These are phyloP conservation scores for Apiotrichum veenhuisii DNA, from an alignment of 1,284 basidiomycete genomes.

Conservation along the genomic window DNA sequence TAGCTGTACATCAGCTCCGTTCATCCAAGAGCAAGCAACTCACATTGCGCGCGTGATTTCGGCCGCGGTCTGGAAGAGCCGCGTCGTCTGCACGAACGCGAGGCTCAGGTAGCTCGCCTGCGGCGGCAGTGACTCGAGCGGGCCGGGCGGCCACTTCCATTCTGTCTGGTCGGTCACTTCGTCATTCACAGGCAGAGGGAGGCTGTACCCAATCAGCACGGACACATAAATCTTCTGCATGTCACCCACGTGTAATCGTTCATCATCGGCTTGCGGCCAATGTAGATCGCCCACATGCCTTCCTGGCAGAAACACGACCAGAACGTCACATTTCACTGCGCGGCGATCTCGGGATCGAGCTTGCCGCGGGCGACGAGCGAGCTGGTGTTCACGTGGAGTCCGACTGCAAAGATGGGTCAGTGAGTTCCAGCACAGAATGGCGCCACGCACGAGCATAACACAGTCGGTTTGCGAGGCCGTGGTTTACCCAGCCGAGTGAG, in stretches of 20 bases:
- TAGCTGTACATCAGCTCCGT: conserved; percentile 6
- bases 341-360: conserved; percentile 15
- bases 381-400: conserved; percentile 24
- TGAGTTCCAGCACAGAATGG: not conserved
- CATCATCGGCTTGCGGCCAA: conserved; percentile 25
- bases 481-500: conserved; percentile 28
- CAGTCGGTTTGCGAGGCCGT: conserved; percentile 23
- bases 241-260: conserved; percentile 22
- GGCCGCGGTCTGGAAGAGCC: conserved; percentile 6
- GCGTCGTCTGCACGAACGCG: conserved; percentile 10
- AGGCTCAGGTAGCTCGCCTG: conserved; percentile 12
- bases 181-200: conserved; percentile 21
- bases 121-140: conserved; percentile 1
- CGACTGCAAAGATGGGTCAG: conserved; percentile 16
- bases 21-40: not conserved
- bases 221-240: not conserved
- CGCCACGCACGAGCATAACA: conserved; percentile 25
- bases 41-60: conserved; percentile 12
- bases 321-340: conserved; percentile 28
- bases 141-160: conserved; percentile 23
- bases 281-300: conserved; percentile 30
- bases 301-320: conserved; percentile 35
- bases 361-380: conserved; percentile 21
- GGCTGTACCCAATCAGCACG: conserved; percentile 9
- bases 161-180: conserved; percentile 19